These are phyloP conservation scores for Suillus weaverae DNA, from an alignment of 768 basidiomycete species.

Conservation along the genomic window DNA sequence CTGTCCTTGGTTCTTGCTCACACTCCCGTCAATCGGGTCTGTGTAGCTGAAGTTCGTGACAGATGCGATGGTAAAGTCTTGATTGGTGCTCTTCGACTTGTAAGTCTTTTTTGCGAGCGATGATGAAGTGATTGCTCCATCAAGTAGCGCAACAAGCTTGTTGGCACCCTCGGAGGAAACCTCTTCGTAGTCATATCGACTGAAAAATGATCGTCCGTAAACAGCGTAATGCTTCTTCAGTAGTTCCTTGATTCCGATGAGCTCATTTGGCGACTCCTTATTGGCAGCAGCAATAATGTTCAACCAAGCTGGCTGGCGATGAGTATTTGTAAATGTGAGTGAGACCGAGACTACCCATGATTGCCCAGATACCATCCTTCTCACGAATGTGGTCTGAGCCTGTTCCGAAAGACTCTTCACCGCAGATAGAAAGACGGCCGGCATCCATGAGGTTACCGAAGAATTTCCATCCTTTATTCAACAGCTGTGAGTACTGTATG, in stretches of 20 bases:
- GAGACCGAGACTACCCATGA: constrained; percentile 65
- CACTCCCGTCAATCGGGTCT: constrained; percentile 94
- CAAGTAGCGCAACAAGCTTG: constrained; percentile 77
- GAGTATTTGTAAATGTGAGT: constrained; percentile 9
- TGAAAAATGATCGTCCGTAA: constrained; percentile 98
- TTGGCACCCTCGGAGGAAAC: constrained; percentile 89
- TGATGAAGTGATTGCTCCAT: constrained; percentile 63
- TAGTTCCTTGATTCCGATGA: constrained; percentile 89
- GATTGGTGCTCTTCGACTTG: constrained; percentile 62
- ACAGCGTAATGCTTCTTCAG: constrained; percentile 83
- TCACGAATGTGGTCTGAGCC: constrained; percentile 99
- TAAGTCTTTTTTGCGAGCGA: constrained; percentile 71
- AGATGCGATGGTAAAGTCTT: constrained; percentile 73
- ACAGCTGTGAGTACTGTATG: constrained; percentile 4
- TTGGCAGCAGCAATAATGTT: constrained; percentile 95
- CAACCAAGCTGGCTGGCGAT: constrained; percentile 73
- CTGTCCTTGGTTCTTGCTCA: constrained; percentile 95
- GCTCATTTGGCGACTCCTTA: constrained; percentile 66
- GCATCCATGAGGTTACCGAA: constrained; percentile 99
- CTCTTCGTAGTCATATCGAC: constrained; percentile 99
- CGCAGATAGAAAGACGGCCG: constrained; percentile 94
- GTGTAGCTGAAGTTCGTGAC: constrained; percentile 93
- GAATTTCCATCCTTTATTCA: constrained; percentile 90
- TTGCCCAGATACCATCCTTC: constrained; percentile 98
- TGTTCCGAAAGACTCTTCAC: constrained; percentile 98